A percentile compares a stretch with the other conserved stretches of the same genome.
Evolutionary conservation across 805 yeast genomes (phyloP).

Genomic region (Suhomyces sp.): DNA sequence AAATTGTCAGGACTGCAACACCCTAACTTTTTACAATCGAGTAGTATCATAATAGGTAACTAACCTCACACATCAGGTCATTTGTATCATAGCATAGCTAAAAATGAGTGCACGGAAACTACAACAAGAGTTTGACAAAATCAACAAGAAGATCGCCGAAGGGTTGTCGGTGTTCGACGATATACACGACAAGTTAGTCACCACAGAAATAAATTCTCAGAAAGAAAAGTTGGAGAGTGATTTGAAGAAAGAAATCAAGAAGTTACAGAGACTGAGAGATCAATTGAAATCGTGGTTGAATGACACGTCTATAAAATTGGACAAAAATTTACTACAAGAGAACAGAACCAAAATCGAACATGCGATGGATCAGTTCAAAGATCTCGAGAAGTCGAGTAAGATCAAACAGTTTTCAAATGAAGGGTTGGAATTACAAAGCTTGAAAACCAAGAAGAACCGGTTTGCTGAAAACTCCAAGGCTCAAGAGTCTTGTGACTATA

Average conservation of each 20-base stretch:
- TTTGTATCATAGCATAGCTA: neutral
- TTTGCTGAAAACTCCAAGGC: slow-evolving; percentile 73
- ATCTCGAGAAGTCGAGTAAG: slow-evolving; percentile 88
- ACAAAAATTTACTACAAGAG: slow-evolving; percentile 45
- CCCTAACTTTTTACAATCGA: neutral
- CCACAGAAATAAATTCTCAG: slow-evolving; percentile 79
- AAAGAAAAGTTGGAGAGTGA: slow-evolving; percentile 92
- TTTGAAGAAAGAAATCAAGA: slow-evolving; percentile 90
- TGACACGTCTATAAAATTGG: slow-evolving; percentile 85
- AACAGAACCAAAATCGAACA: slow-evolving; percentile 72
- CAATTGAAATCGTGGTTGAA: slow-evolving; percentile 94
- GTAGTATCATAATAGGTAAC: neutral
- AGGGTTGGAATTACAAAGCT: slow-evolving; percentile 70
- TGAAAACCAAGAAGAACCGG: slow-evolving; percentile 25
- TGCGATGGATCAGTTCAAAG: slow-evolving; percentile 95
- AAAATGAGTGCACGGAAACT: slow-evolving; percentile 44
- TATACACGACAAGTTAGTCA: slow-evolving; percentile 79
- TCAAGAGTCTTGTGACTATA: slow-evolving; percentile 65
- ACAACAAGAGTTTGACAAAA: slow-evolving; percentile 83
- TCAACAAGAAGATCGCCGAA: slow-evolving; percentile 85
- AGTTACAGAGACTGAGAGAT: slow-evolving; percentile 88
- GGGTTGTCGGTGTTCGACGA: slow-evolving; percentile 85
- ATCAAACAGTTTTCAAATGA: slow-evolving; percentile 93
- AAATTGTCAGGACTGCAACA: neutral
- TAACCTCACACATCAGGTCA: neutral